These are phyloP conservation scores for Capillidium heterosporum DNA, from an alignment of 371 early-diverging fungal species.

Conservation along the genomic window DNA sequence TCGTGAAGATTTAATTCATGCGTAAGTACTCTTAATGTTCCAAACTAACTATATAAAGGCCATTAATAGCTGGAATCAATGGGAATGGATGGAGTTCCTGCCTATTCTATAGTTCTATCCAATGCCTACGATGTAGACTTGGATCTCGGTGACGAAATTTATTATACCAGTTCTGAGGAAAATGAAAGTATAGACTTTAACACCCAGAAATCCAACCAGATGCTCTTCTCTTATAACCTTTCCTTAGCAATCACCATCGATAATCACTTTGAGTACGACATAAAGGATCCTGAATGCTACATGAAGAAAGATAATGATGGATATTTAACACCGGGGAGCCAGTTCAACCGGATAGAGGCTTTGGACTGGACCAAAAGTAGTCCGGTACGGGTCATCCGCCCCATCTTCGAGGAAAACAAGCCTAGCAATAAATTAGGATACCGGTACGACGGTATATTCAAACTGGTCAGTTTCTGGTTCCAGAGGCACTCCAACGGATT, in stretches of 20 bases:
- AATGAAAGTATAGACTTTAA: slow-evolving; percentile 17
- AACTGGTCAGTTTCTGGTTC: slow-evolving; percentile 38
- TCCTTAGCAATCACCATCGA: slow-evolving; percentile 26
- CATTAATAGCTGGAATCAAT: slow-evolving; percentile 25
- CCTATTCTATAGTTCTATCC: slow-evolving; percentile 29
- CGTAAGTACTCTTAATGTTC: slow-evolving; percentile 9
- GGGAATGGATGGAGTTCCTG: slow-evolving; percentile 20
- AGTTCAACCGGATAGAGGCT: too few species aligned
- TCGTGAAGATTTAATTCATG: slow-evolving; percentile 29
- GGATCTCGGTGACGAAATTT: slow-evolving; percentile 32
- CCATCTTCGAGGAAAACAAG: too few species aligned
- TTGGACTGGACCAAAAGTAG: slow-evolving; percentile 29
- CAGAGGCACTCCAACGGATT: slow-evolving; percentile 12
- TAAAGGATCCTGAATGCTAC: too few species aligned
- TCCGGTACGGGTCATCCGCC: slow-evolving; percentile 35
- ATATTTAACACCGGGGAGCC: too few species aligned
- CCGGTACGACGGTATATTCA: slow-evolving; percentile 47
- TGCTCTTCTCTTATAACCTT: slow-evolving; percentile 19
- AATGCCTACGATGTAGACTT: slow-evolving; percentile 28
- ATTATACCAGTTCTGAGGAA: slow-evolving; percentile 34
- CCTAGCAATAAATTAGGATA: too few species aligned
- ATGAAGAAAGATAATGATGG: too few species aligned
- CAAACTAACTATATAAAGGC: slow-evolving; percentile 8
- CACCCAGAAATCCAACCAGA: slow-evolving; percentile 22
- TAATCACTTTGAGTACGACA: slow-evolving; percentile 17